Percentiles rank a stretch among this genome's conserved stretches.
phyloP scores from a whole-genome alignment of 1,284 basidiomycete species.

The Cystobasidium pallidum region DNA sequence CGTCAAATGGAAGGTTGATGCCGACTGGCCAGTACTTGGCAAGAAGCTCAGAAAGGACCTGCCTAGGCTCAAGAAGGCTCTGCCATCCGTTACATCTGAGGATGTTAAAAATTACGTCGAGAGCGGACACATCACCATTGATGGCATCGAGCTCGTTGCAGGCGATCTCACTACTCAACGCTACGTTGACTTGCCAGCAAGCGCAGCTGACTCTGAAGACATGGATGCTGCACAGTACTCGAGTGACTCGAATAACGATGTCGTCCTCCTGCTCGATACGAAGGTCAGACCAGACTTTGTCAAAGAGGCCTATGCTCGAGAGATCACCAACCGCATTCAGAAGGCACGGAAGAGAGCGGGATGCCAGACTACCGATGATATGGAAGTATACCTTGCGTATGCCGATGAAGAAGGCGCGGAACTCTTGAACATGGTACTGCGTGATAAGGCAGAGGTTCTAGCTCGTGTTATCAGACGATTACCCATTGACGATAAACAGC shows the following conservation, averaged over 20 bases:
- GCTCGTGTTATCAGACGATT: conserved; percentile 74
- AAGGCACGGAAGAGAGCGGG: conserved; percentile 94
- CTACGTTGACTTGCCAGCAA: conserved; percentile 77
- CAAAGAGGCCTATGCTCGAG: conserved; percentile 84
- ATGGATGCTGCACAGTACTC: conserved; percentile 64
- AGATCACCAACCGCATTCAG: conserved; percentile 92
- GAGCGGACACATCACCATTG: conserved; percentile 78
- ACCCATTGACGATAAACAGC: conserved; percentile 66
- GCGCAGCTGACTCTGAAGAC: conserved; percentile 57
- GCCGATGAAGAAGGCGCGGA: conserved; percentile 70
- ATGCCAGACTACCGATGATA: conserved; percentile 90
- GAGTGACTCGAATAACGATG: conserved; percentile 89
- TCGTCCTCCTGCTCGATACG: conserved; percentile 88
- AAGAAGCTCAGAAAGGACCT: conserved; percentile 93
- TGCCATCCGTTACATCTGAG: conserved; percentile 79
- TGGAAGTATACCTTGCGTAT: conserved; percentile 67
- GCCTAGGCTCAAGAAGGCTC: conserved; percentile 82
- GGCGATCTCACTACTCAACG: conserved; percentile 91
- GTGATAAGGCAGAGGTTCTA: conserved; percentile 72
- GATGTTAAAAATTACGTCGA: conserved; percentile 77
- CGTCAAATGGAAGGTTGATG: conserved; percentile 86
- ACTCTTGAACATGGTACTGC: conserved; percentile 69
- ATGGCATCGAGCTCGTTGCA: conserved; percentile 83
- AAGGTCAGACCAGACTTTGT: conserved; percentile 83
- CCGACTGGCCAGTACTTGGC: conserved; percentile 95